Percentiles rank a stretch among this genome's conserved stretches.
Evolutionary conservation across 768 basidiomycete genomes (phyloP).

Genomic region (Lentinus tigrinus): DNA sequence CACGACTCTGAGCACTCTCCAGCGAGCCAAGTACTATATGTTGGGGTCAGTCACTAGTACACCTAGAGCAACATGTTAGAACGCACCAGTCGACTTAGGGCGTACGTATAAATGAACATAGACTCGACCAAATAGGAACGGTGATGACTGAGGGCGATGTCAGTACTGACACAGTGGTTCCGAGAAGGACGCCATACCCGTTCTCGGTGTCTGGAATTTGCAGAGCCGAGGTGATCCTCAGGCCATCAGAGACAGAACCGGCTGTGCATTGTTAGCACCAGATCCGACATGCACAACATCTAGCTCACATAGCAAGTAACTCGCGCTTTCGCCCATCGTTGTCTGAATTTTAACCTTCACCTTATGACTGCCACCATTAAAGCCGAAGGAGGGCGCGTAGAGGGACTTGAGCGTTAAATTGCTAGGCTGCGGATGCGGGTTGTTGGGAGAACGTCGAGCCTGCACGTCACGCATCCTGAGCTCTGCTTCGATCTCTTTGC

Average conservation of each 20-base stretch:
- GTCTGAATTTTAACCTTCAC: constrained; percentile 46
- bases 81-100: constrained; percentile 36
- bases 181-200: not conserved
- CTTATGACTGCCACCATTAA: constrained; percentile 10
- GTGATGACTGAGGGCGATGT: constrained; percentile 18
- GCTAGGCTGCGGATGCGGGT: constrained; percentile 11
- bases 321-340: constrained; percentile 38
- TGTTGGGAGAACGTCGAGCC: constrained; percentile 6
- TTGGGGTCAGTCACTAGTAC: no score
- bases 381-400: constrained; percentile 21
- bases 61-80: not conserved
- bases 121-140: constrained; percentile 46
- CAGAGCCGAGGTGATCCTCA: no score
- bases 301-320: constrained; percentile 40
- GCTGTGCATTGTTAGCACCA: no score
- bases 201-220: no score
- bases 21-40: constrained; percentile 46
- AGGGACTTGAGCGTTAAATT: constrained; percentile 33
- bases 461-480: constrained; percentile 40
- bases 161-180: not conserved
- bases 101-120: constrained; percentile 45
- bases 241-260: no score
- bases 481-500: constrained; percentile 40
- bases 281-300: no score
- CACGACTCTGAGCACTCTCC: constrained; percentile 48